Evolutionary conservation across 2,329 filamentous ascomycete species (phyloP), one percentile per base, ranked within the genome.

Genomic region (Botrytis sinoallii): DNA sequence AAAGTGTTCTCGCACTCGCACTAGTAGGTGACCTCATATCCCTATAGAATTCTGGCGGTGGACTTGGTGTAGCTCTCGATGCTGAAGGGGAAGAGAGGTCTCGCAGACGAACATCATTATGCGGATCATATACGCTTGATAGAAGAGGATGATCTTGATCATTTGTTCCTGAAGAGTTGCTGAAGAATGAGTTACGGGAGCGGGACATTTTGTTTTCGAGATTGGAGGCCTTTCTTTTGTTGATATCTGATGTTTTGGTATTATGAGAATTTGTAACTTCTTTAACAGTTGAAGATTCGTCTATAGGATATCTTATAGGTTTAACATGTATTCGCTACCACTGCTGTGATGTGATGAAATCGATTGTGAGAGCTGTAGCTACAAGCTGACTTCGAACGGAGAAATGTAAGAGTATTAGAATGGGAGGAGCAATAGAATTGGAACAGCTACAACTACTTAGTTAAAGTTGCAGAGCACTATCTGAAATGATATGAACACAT

Each of bases 81-180:
- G 66, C 48, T 57, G 66, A 57, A 57, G 48, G 48, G 10, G 71
- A 48, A 25, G 63, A 68, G 61, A 72, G 71, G n/a, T 72, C 52
- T 35, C n/a, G 71, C 22, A 72, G 40, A 46, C 48, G 38, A 9
- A 72, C n/a, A 40, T 68, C 71, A 57, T 46, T 38, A 12, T 55
- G 48, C 29, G 48, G 14, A 14, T 68, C 52, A 35, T 57, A 65
- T 44, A 25, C 42, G 20, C 35, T 48, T n/a, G 32, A 52, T 25
- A 72, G 40, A 60, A 72, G 71, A 44, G 59, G 38, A 60, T 72
- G 42, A 9, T 72, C 48, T n/a, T 67, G 69, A 44, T 72, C 52
- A 44, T 68, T 59, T 5, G 59, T 48, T 16, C 35, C 32, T 18
- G 69, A 64, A 29, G 69, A 71, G 35, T 25, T 63, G 40, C 55